Evolutionary conservation across 805 yeast genomes (phyloP).

Genomic region (Kuraishia floccosa): DNA sequence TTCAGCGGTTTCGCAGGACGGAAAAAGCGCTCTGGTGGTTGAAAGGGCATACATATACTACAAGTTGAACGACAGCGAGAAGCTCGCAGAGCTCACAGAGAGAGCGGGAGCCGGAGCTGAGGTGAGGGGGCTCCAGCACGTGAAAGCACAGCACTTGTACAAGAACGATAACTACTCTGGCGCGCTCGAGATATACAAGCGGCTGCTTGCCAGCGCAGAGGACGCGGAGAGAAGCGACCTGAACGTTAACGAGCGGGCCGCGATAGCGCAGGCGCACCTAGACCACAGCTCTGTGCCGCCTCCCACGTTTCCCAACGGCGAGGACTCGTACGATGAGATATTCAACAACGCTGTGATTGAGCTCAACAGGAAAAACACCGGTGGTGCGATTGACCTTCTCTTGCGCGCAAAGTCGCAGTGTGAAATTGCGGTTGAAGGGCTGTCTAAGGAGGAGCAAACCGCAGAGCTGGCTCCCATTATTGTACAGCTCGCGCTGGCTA

Average conservation of each 20-base stretch:
- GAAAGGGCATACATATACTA: conserved; percentile 53
- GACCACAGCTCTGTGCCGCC: conserved; percentile 6
- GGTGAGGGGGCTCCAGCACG: conserved; percentile 30
- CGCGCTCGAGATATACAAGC: conserved; percentile 35
- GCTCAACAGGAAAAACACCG: conserved; percentile 27
- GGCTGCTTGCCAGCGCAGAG: conserved; percentile 20
- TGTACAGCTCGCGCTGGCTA: conserved; percentile 47
- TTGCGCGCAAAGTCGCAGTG: conserved; percentile 33
- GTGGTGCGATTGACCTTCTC: conserved; percentile 29
- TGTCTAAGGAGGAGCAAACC: conserved; percentile 32
- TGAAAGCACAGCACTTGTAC: conserved; percentile 41
- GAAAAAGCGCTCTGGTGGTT: conserved; percentile 24
- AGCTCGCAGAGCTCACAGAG: conserved; percentile 10
- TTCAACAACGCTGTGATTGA: conserved; percentile 49
- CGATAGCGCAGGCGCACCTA: conserved; percentile 35
- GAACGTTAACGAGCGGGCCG: conserved; percentile 56
- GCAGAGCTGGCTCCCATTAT: conserved; percentile 49
- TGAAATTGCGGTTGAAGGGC: conserved; percentile 21
- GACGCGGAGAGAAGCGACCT: conserved; percentile 40
- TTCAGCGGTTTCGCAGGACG: conserved; percentile 20
- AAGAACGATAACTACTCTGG: conserved; percentile 31
- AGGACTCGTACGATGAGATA: conserved; percentile 38
- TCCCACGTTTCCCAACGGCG: conserved; percentile 4
- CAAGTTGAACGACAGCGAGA: conserved; percentile 26
- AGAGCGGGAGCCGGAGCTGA: conserved; percentile 5